Evolutionary conservation across 495 filamentous ascomycete genomes (phyloP).

Genomic region (Tuber indicum): DNA sequence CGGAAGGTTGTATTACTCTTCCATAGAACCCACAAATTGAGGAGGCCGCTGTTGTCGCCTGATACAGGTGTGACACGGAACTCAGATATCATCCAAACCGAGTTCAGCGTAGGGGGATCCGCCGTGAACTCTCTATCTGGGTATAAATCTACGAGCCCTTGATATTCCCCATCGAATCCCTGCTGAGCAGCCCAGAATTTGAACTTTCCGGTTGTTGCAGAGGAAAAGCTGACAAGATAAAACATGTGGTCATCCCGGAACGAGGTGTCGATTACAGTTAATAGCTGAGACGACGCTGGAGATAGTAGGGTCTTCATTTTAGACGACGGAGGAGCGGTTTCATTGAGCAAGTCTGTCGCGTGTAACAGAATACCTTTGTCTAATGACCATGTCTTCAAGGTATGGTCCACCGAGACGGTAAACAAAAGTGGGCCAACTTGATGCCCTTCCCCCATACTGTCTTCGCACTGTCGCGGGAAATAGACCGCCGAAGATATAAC

Average conservation of each 20-base stretch:
- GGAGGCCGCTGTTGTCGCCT: slow-evolving; percentile 40
- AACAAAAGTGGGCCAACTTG: slow-evolving; percentile 55
- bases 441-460: slow-evolving; percentile 55
- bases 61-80: slow-evolving; percentile 59
- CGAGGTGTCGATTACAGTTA: slow-evolving; percentile 61
- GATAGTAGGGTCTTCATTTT: slow-evolving; percentile 59
- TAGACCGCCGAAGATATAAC: slow-evolving; percentile 39
- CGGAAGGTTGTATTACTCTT: slow-evolving; percentile 73
- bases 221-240: slow-evolving; percentile 76
- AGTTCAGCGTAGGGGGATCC: slow-evolving; percentile 59
- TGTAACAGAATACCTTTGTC: slow-evolving; percentile 63
- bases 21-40: slow-evolving; percentile 81
- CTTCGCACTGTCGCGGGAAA: slow-evolving; percentile 7
- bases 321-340: slow-evolving; percentile 41
- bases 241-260: slow-evolving; percentile 58
- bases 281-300: slow-evolving; percentile 61
- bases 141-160: slow-evolving; percentile 59
- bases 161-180: slow-evolving; percentile 46
- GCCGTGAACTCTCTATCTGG: slow-evolving; percentile 58
- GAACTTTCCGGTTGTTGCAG: slow-evolving; percentile 78
- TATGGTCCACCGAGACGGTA: slow-evolving; percentile 79
- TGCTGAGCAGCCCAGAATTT: slow-evolving; percentile 79
- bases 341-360: slow-evolving; percentile 62
- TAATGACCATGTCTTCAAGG: slow-evolving; percentile 78
- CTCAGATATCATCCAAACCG: slow-evolving; percentile 81